Evolutionary conservation across 208 protist species (phyloP), one percentile per base, ranked within the genome.

Genomic region (Wallacemonas sp.): DNA sequence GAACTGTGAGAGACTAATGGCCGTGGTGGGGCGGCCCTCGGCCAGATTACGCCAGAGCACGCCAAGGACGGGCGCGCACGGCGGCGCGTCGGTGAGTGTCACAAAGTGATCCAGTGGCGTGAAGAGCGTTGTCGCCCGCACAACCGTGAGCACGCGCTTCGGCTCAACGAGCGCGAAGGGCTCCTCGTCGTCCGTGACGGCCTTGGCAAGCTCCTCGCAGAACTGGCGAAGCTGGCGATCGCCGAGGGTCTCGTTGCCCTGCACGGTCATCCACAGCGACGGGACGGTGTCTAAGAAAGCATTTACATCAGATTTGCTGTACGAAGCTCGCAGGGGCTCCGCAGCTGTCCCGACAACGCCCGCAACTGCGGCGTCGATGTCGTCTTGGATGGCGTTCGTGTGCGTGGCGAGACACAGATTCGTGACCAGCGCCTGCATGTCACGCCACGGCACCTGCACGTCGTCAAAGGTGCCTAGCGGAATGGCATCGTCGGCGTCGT

Each of bases 171-270:
- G 70, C 17, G 30, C 56, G 61, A 76, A 66, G 21, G 90, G 90
- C 32, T 71, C 61, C 55, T 88, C 82, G 72, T 96, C 91, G 34
- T 76, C 74, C 5, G 83, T 90, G 16, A 96, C 73, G 68, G 82
- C 89, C 16, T 91, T 77, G 2, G 82, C 63, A 1, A 96, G 62
- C 62, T 93, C 81, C 6, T 71, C 41, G 39, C 82, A 56, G 36
- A 78, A 72, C 41, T 72, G 68, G 3, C 73, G 58, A 3, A 80
- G 61, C 60, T 61, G 70, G 2, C 67, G 23, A 33, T 76, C 58
- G 6, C 38, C 1, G 27, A 32, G 43, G 49, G 57, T 61, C 14
- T 55, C 63, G 0, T 65, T 62, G 46, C 68, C 64, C 36, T 62
- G 55, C 38, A 43, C 76, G 2, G 75, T 68, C 46, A 87, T 55